A percentile compares a stretch with the other conserved stretches of the same genome.
phyloP scores from a whole-genome alignment of 2,329 filamentous ascomycete species.

The Lecanicillium sp. region DNA sequence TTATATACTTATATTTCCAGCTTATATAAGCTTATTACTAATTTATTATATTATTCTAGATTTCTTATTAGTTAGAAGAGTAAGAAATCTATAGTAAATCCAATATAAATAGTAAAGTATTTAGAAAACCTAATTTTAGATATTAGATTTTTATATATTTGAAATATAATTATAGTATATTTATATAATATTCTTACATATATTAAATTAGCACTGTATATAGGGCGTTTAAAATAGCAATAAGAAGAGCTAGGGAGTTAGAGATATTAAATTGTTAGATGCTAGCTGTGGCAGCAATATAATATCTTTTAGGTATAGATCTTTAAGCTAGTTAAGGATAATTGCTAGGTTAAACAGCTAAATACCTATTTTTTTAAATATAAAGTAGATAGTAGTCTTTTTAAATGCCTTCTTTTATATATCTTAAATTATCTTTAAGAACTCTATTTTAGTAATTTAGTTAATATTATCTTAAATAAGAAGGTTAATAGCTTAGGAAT shows the following conservation, averaged over 20 bases:
- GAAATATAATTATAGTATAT: no score
- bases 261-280: background rate
- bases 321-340: background rate
- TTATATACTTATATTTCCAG: no score
- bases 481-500: background rate
- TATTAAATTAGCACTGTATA: background rate
- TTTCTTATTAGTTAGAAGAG: no score
- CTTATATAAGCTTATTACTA: no score
- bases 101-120: no score
- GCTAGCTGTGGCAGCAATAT: background rate
- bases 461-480: slow-evolving; percentile 2
- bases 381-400: background rate
- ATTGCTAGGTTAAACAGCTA: background rate
- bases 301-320: background rate
- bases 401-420: background rate
- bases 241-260: background rate
- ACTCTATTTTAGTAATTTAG: background rate
- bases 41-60: no score
- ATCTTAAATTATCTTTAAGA: background rate
- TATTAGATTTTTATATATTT: no score
- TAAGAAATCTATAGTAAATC: no score
- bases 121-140: no score
- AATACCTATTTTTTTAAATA: no score
- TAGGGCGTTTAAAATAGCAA: background rate
- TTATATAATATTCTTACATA: no score